Evolutionary conservation across 1,284 basidiomycete species (phyloP), one percentile per base, ranked within the genome.

Genomic region (Pseudozyma pruni): DNA sequence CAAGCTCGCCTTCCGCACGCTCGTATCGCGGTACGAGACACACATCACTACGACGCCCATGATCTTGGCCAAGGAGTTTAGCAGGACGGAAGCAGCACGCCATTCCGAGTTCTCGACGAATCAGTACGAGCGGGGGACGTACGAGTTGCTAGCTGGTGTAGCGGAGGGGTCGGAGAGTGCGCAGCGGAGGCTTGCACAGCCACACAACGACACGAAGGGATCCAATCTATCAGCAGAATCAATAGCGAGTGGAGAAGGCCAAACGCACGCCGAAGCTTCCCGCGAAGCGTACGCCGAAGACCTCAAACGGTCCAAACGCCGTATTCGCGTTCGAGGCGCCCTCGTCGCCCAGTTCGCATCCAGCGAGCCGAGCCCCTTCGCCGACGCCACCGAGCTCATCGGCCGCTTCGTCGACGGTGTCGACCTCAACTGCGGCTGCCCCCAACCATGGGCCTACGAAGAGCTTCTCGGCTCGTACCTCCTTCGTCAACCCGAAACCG

Each of bases 41-140:
- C 87, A 87, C 61, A 86, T 88, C 53, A 87, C 86, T 2, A 84
- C 86, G 50, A 88, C 87, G 16, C 87, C 87, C 1, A 88, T 88
- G 87, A 87, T 88, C 27, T 84, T 88, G 44, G 86, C 83, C 14
- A 70, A 74, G 45, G 86, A 88, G 75, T 88, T 88, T 75, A 85
- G 85, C 31, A 83, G 87, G 14, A 86, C 86, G 5, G 83, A 85
- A 48, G 83, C 83, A 5, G 87, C 87, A 1, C 79, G 87, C 38
- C 83, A 85, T 19, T 81, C 85, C 3, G 87, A 88, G 71, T 88
- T 88, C 72, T 83, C 84, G 3, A 88, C 87, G 0, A 84, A 83
- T 14, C 55, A 49, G 0, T 70, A 79, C 20, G 87, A 88, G 77
- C 83, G 87, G 23, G 87, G 87, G 11, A 83, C 84, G 14, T 88